Base-by-base conservation (phyloP, 2,329 filamentous ascomycete species). In the Diplodia corticola region DNA sequence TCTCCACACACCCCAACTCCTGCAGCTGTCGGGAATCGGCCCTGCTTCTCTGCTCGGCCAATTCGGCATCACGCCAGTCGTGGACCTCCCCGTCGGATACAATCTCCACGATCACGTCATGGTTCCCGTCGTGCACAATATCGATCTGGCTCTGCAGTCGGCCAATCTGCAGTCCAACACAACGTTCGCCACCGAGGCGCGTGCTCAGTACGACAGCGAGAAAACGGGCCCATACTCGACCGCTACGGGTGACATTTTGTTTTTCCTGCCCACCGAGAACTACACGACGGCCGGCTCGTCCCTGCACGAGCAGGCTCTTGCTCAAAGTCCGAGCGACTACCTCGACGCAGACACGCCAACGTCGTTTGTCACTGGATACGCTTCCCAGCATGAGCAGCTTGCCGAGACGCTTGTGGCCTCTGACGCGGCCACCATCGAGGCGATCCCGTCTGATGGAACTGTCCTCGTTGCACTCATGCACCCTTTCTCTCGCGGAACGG, bases 11-110 rank as follows among this genome's bases (percentile, higher is more conserved):
- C 72, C 73, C 15, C 72, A 74, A 55, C 48, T 74, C 2, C 67
- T 77, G 1, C 72, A 73, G 53, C 67, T 74, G 15, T 73, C 71
- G 22, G 75, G 75, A 0, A 68, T 77, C 5, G 75, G 75, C 0
- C 74, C 74, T 0, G 70, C 68, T 26, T 26, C 63, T 26, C 33
- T 73, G 9, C 71, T 74, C n/a, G 63, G 68, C 10, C 48, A 70
- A 40, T 66, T 51, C 20, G 65, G 68, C 40, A 71, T 71, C 37
- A 68, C 68, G 1, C 68, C 67, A 49, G 70, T 73, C 35, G 69
- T 73, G 22, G 69, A 67, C 2, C 73, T 74, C 20, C 71, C 73
- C 17, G 67, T 68, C 15, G 67, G 67, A 15, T 33, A 63, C 17
- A 67, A 67, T 50, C 35, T 67, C 20, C 65, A 67, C 33, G 67